Evolutionary conservation across 2,329 filamentous ascomycete genomes (phyloP).

Genomic region (Arachnopeziza araneosa): DNA sequence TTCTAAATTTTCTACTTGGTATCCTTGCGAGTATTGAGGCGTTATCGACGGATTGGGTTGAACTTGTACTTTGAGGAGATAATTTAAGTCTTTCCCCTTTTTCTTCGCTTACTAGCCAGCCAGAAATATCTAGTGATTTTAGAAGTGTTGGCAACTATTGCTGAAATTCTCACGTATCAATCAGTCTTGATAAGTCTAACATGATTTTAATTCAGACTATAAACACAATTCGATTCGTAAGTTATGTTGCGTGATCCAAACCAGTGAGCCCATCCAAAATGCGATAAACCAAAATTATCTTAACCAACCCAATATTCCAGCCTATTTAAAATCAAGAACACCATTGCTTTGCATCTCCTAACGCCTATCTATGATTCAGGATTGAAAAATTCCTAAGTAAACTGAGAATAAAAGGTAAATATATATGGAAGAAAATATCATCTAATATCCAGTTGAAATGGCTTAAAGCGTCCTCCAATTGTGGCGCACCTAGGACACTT

Average conservation of each 20-base stretch:
- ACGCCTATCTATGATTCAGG: conserved; percentile 9
- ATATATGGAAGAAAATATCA: conserved; percentile 31
- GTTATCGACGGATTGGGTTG: no score
- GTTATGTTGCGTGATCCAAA: neutral
- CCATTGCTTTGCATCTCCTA: neutral
- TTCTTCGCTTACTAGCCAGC: neutral
- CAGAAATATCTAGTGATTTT: neutral
- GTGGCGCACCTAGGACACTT: conserved; percentile 77
- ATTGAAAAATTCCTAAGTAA: neutral
- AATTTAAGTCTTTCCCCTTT: neutral
- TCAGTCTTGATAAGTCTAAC: neutral
- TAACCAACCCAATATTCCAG: neutral
- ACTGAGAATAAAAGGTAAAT: neutral
- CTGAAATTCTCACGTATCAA: neutral
- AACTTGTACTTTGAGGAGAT: no score
- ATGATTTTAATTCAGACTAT: neutral
- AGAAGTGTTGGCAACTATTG: neutral
- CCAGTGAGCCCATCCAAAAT: neutral
- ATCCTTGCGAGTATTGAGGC: no score
- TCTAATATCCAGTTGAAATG: conserved; percentile 77
- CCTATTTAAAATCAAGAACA: neutral
- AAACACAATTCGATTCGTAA: neutral
- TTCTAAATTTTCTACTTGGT: no score
- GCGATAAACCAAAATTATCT: neutral
- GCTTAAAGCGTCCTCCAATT: conserved; percentile 75